Percentiles rank a stretch among this genome's conserved stretches.
phyloP scores from a whole-genome alignment of 345 rosid species.

The Bretschneidera sinensis region DNA sequence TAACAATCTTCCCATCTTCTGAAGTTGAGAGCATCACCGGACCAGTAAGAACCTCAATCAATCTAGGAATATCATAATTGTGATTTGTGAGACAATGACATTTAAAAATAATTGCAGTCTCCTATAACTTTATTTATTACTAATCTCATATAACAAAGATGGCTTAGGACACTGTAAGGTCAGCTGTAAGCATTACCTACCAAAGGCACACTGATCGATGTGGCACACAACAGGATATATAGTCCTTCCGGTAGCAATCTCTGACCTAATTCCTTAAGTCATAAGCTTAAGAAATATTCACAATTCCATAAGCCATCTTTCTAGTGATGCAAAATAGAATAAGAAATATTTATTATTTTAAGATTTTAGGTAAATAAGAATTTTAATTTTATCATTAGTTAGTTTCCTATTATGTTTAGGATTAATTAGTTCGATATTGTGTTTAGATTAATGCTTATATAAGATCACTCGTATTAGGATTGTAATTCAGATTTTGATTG shows the following conservation, averaged over 20 bases:
- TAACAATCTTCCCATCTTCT: constrained; percentile 46
- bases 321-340: background rate
- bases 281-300: background rate
- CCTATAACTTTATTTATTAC: too few species aligned
- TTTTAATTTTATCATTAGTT: too few species aligned
- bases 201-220: too few species aligned
- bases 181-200: background rate
- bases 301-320: background rate
- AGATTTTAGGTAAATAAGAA: too few species aligned
- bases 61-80: constrained; percentile 11
- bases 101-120: too few species aligned
- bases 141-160: background rate
- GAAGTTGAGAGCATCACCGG: constrained; percentile 48
- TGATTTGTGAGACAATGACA: too few species aligned
- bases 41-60: constrained; percentile 30
- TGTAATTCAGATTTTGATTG: too few species aligned
- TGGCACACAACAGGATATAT: background rate
- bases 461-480: too few species aligned
- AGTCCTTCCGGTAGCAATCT: background rate
- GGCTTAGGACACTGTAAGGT: background rate
- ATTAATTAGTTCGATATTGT: too few species aligned
- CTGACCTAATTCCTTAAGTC: background rate
- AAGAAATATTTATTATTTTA: too few species aligned
- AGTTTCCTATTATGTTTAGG: too few species aligned
- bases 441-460: too few species aligned